Base-by-base conservation (phyloP, 75 land plant genomes). In the Cupressus sempervirens region DNA sequence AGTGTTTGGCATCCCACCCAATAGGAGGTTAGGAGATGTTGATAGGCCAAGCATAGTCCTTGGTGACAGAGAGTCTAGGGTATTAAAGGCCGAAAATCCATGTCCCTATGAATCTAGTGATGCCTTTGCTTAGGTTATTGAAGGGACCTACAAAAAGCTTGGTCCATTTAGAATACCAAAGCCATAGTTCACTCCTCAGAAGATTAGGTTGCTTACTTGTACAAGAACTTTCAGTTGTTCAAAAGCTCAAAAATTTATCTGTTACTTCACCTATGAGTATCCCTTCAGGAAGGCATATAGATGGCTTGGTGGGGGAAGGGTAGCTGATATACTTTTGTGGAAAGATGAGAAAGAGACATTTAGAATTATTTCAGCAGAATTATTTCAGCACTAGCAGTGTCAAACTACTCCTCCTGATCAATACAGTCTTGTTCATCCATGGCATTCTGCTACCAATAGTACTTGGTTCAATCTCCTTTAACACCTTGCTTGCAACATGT, bases 41-140 rank as follows among this genome's bases (percentile, higher is more conserved):
- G n/a, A n/a, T n/a, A n/a, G n/a, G n/a, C n/a, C n/a, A n/a, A n/a
- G n/a, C n/a, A n/a, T n/a, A n/a, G n/a, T n/a, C n/a, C n/a, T n/a
- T n/a, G n/a, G n/a, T n/a, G n/a, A n/a, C n/a, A n/a, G n/a, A n/a
- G n/a, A n/a, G n/a, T n/a, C n/a, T n/a, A n/a, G n/a, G n/a, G n/a
- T n/a, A n/a, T n/a, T n/a, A n/a, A n/a, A 96, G 97, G 91, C 99
- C 99, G 50, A 90, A 89, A 70, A 89, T 88, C 70, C 91, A 91
- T 85, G 84, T 98, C 8, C 95, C 99, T 67, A 89, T 87, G 14
- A 72, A 73, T 73, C 83, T 96, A 76, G 85, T 96, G 86, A 90
- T 98, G 91, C 97, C 97, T 10, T 98, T 82, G 99, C 99, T 81
- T 86, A 89, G 48, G n/a, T 94, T 34, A 94, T 92, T 41, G 96